Conservation (phyloP, 1,284 basidiomycete genomes). For the Cryptococcus sp. region DNA sequence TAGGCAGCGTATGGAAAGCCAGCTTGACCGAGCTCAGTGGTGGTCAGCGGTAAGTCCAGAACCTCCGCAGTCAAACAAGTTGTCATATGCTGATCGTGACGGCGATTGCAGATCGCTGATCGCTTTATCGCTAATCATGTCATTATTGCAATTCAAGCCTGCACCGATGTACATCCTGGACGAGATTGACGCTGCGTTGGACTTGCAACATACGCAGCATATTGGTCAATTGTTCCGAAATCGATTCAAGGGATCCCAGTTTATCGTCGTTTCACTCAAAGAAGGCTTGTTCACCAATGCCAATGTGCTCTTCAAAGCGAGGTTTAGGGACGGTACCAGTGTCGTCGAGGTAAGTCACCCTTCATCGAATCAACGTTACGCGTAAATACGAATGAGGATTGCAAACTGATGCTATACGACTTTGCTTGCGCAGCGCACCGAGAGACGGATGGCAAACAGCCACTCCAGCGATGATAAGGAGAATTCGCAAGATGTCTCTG, state of each 20-base stretch:
- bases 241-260: conserved; percentile 92
- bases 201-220: conserved; percentile 94
- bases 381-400: neutral
- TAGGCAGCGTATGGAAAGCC: conserved; percentile 96
- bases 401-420: neutral
- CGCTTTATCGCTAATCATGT: conserved; percentile 96
- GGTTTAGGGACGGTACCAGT: conserved; percentile 89
- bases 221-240: conserved; percentile 95
- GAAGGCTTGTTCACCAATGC: conserved; percentile 98
- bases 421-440: conserved; percentile 33
- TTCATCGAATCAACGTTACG: neutral
- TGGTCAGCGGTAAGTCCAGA: conserved; percentile 76
- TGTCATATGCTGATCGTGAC: neutral
- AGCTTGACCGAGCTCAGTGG: conserved; percentile 95
- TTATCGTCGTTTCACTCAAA: conserved; percentile 96
- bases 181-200: conserved; percentile 95
- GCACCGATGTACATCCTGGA: conserved; percentile 99
- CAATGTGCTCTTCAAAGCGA: conserved; percentile 89
- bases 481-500: conserved; percentile 19
- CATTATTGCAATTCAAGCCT: conserved; percentile 95
- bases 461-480: conserved; percentile 34
- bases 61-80: neutral
- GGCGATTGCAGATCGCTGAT: conserved; percentile 74
- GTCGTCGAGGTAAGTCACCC: conserved; percentile 66
- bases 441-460: conserved; percentile 26